Conservation (phyloP, 73 alveolate species). For the Paramecium pentaurelia region DNA sequence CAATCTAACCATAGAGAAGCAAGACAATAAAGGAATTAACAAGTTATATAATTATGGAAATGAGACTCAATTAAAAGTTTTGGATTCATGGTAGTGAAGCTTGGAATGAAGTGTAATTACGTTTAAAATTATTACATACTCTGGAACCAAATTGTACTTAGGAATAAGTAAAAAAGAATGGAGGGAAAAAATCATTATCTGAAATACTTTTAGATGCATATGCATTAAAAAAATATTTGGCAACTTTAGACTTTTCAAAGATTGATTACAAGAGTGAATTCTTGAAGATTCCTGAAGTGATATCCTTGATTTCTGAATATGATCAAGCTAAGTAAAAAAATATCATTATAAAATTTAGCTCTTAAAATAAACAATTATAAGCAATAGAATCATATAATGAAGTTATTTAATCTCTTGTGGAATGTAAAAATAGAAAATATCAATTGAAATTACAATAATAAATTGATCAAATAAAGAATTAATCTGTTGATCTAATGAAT, state of each 20-base stretch:
- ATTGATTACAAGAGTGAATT: conserved; percentile 40
- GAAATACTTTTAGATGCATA: conserved; percentile 2
- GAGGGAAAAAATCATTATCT: conserved; percentile 18
- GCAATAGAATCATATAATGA: conserved; percentile 15
- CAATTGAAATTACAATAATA: background rate
- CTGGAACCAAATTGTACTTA: background rate
- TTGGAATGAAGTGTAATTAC: conserved; percentile 22
- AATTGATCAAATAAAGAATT: background rate
- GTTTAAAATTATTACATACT: background rate
- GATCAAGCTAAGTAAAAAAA: conserved; percentile 15
- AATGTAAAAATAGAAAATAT: background rate
- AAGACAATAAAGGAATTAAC: conserved; percentile 1
- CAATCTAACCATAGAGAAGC: background rate
- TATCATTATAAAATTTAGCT: background rate
- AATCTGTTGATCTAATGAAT: background rate
- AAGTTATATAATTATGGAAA: background rate
- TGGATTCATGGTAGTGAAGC: conserved; percentile 50
- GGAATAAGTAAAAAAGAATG: background rate
- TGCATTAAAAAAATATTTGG: conserved; percentile 8
- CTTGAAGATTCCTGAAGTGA: conserved; percentile 4
- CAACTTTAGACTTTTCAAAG: background rate
- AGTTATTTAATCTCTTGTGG: background rate
- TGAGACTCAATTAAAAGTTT: conserved; percentile 17
- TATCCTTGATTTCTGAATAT: background rate
- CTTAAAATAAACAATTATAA: conserved; percentile 1